These are phyloP conservation scores for Thermochaetoides dissita DNA, from an alignment of 2,329 filamentous ascomycete species.

Conservation along the genomic window DNA sequence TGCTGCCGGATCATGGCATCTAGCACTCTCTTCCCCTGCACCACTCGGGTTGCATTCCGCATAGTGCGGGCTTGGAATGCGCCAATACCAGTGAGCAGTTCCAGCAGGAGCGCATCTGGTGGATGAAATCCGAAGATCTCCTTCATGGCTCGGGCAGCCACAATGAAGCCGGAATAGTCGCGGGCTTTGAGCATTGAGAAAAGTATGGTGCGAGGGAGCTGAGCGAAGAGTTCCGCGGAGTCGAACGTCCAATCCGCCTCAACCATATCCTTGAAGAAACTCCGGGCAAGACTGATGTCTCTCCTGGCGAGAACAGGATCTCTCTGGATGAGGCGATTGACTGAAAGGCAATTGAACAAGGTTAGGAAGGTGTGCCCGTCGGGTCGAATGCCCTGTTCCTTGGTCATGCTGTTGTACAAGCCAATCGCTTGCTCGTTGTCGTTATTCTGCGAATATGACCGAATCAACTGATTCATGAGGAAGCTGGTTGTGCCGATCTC, in stretches of 20 bases:
- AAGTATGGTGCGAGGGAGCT: constrained; percentile 20
- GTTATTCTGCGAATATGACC: constrained; percentile 48
- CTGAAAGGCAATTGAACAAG: constrained; percentile 46
- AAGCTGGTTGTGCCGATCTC: constrained; percentile 56
- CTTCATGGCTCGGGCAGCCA: constrained; percentile 23
- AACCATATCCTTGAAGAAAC: constrained; percentile 21
- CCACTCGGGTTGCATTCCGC: constrained; percentile 16
- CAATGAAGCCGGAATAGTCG: constrained; percentile 32
- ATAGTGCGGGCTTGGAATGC: constrained; percentile 14
- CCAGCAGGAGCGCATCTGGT: constrained; percentile 20
- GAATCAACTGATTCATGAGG: constrained; percentile 68
- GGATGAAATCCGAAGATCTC: constrained; percentile 19
- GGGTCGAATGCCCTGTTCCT: constrained; percentile 35
- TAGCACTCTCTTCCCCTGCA: constrained; percentile 17
- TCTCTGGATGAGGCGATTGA: constrained; percentile 29
- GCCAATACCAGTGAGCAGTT: constrained; percentile 19
- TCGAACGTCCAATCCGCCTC: constrained; percentile 16
- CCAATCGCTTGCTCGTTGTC: constrained; percentile 38
- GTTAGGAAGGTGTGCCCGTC: constrained; percentile 56
- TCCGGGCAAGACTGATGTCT: constrained; percentile 12
- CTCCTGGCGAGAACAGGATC: constrained; percentile 7
- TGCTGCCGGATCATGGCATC: constrained; percentile 14
- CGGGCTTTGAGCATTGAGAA: constrained; percentile 30
- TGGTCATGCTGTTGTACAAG: constrained; percentile 41
- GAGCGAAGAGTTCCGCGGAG: constrained; percentile 15